phyloP scores from a whole-genome alignment of 805 yeast species.

The Ogataea parapolymorpha region DNA sequence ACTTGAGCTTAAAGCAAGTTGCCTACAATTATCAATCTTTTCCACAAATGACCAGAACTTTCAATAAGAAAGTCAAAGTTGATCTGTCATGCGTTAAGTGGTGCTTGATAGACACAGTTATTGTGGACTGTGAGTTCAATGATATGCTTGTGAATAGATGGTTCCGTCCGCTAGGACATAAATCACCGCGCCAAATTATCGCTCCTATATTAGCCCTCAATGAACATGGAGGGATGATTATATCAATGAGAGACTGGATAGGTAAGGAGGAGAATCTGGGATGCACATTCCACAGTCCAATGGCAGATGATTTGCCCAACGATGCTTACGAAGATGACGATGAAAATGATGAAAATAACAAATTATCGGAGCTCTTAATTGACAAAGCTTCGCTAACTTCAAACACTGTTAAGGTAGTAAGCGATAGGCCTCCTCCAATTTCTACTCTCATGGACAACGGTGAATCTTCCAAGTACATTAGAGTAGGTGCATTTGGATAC shows the following conservation, averaged over 20 bases:
- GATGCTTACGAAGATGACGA: slow-evolving; percentile 28
- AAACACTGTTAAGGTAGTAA: slow-evolving; percentile 65
- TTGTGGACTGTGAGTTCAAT: slow-evolving; percentile 90
- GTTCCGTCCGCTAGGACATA: slow-evolving; percentile 86
- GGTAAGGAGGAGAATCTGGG: slow-evolving; percentile 66
- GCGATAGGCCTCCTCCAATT: slow-evolving; percentile 52
- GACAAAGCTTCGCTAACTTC: slow-evolving; percentile 72
- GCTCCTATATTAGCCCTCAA: slow-evolving; percentile 85
- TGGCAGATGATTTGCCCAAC: slow-evolving; percentile 36
- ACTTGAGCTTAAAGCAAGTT: slow-evolving; percentile 82
- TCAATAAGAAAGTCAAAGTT: slow-evolving; percentile 67
- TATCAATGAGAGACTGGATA: slow-evolving; percentile 89
- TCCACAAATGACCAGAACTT: slow-evolving; percentile 81
- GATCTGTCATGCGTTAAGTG: slow-evolving; percentile 79
- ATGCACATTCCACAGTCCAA: slow-evolving; percentile 37
- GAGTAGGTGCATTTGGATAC: slow-evolving; percentile 90
- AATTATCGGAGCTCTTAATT: slow-evolving; percentile 62
- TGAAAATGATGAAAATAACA: slow-evolving; percentile 27
- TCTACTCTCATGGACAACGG: slow-evolving; percentile 41
- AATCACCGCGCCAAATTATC: slow-evolving; percentile 66
- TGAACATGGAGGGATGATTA: slow-evolving; percentile 95
- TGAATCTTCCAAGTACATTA: slow-evolving; percentile 46
- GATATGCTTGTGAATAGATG: slow-evolving; percentile 87
- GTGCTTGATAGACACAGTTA: slow-evolving; percentile 84
- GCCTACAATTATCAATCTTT: slow-evolving; percentile 89